Evolutionary conservation across 129 eudicot genomes (phyloP).

Genomic region (Ambrosia artemisiifolia): DNA sequence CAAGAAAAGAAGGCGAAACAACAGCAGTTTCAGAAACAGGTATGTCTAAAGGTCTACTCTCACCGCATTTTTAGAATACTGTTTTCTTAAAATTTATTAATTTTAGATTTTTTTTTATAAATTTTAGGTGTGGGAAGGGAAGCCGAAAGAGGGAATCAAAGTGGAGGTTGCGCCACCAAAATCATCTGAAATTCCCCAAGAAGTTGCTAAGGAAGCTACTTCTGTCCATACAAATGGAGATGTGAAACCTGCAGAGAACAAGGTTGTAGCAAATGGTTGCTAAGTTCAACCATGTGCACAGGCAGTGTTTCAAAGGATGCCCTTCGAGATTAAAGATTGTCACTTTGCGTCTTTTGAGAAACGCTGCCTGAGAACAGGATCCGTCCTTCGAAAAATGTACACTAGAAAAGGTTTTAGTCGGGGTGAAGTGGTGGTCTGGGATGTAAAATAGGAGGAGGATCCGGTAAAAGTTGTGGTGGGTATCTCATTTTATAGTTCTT

Average conservation of each 20-base stretch:
- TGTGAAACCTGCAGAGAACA: constrained; percentile 26
- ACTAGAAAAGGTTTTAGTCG: constrained; percentile 17
- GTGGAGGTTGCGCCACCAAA: constrained; percentile 34
- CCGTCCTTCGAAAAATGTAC: constrained; percentile 12
- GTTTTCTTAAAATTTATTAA: neutral
- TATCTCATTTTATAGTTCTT: constrained; percentile 5
- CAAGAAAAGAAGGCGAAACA: constrained; percentile 80
- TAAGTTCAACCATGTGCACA: constrained; percentile 18
- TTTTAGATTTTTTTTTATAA: neutral
- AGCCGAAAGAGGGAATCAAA: constrained; percentile 32
- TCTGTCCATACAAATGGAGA: constrained; percentile 36
- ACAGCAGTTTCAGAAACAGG: constrained; percentile 68
- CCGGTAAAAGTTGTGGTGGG: constrained; percentile 10
- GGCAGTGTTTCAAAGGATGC: neutral
- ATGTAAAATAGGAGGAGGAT: constrained; percentile 13
- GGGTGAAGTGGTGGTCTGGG: neutral
- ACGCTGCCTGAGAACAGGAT: constrained; percentile 13
- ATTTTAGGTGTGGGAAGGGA: constrained; percentile 59
- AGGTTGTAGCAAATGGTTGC: constrained; percentile 37
- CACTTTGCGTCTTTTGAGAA: neutral
- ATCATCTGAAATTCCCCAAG: constrained; percentile 28
- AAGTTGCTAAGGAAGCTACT: constrained; percentile 26
- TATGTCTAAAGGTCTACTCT: neutral
- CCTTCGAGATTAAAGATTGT: neutral
- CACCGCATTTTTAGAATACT: neutral